Percentiles rank a stretch among this genome's conserved stretches.
These are phyloP conservation scores for Hamigera avellanea DNA, from an alignment of 495 filamentous ascomycete genomes.

Conservation along the genomic window DNA sequence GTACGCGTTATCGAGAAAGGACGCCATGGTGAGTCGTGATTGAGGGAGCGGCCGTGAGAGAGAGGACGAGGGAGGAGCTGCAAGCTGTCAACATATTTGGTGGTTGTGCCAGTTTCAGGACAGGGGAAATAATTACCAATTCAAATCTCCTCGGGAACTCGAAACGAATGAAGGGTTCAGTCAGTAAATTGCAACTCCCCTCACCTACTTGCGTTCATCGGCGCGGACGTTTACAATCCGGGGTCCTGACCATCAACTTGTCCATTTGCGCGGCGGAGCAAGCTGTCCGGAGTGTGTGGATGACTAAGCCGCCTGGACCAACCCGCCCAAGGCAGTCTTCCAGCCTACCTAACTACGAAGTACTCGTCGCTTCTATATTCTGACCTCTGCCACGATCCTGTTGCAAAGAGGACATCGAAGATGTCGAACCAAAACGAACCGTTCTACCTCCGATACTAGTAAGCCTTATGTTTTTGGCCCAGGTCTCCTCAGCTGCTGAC, in stretches of 20 bases:
- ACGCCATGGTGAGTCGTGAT: constrained; percentile 56
- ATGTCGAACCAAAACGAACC: constrained; percentile 56
- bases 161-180: constrained; percentile 10
- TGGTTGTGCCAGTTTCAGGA: constrained; percentile 7
- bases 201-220: constrained; percentile 32
- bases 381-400: constrained; percentile 4
- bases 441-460: constrained; percentile 98
- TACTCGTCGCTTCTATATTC: no score
- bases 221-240: constrained; percentile 19
- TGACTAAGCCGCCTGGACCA: constrained; percentile 32
- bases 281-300: constrained; percentile 36
- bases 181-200: constrained; percentile 29
- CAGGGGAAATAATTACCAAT: constrained; percentile 16
- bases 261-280: constrained; percentile 31
- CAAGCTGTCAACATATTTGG: constrained; percentile 32
- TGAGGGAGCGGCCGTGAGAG: constrained; percentile 8
- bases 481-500: constrained; percentile 39
- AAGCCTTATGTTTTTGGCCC: constrained; percentile 28
- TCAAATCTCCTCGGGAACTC: constrained; percentile 17
- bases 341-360: constrained; percentile 1
- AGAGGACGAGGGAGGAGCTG: constrained; percentile 18
- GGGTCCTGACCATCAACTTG: constrained; percentile 28
- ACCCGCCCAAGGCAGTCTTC: no score
- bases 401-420: constrained; percentile 3
- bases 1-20: constrained; percentile 86